Evolutionary conservation across 75 land plant genomes (phyloP).

Genomic region (Picea glauca): DNA sequence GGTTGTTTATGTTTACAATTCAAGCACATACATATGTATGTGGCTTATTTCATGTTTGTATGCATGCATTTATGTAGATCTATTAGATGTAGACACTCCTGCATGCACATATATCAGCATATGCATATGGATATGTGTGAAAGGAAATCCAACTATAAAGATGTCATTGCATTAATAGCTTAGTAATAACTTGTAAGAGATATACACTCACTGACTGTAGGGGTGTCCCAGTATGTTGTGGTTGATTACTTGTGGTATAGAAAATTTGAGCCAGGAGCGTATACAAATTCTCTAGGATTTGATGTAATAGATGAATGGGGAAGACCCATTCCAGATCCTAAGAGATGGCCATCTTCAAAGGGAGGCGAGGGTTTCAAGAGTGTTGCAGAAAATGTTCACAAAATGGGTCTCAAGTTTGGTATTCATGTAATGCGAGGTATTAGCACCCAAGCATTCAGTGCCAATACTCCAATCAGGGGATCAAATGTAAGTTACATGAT

Average conservation of each 20-base stretch:
- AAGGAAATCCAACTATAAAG: not conserved
- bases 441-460: conserved; percentile 39
- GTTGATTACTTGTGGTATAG: conserved; percentile 58
- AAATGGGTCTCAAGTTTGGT: conserved; percentile 56
- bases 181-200: not conserved
- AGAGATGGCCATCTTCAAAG: conserved; percentile 45
- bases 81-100: too few relatives aligned
- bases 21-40: too few relatives aligned
- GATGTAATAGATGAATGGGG: conserved; percentile 53
- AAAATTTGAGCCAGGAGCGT: conserved; percentile 25
- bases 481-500: conserved; percentile 19
- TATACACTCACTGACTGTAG: not conserved
- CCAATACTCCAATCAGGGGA: conserved; percentile 39
- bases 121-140: not conserved
- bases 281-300: conserved; percentile 26
- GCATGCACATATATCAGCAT: not conserved
- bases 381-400: conserved; percentile 37
- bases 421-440: conserved; percentile 63
- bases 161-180: not conserved
- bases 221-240: conserved; percentile 47
- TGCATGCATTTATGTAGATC: not conserved
- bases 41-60: not conserved
- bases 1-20: not conserved
- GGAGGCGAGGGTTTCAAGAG: conserved; percentile 32
- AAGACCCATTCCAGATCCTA: conserved; percentile 43